These are phyloP conservation scores for Aspergillus hortae DNA, from an alignment of 2,329 filamentous ascomycete genomes.

Conservation along the genomic window DNA sequence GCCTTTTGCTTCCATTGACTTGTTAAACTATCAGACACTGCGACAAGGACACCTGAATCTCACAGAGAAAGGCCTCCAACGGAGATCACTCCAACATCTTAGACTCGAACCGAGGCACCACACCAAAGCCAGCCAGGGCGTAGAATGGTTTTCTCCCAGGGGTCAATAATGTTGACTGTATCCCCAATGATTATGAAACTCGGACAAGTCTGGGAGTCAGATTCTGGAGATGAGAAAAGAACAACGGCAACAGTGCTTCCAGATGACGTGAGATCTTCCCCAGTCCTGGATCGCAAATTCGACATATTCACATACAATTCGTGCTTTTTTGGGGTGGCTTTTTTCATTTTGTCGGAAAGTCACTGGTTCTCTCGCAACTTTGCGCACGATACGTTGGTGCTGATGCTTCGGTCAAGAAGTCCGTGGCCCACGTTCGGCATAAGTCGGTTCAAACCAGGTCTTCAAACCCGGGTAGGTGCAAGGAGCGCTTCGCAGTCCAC, in stretches of 20 bases:
- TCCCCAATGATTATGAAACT: constrained; percentile 18
- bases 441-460: constrained; percentile 19
- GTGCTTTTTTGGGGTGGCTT: not conserved
- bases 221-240: not conserved
- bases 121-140: constrained; percentile 22
- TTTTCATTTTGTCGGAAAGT: not conserved
- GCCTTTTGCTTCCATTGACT: not conserved
- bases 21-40: not conserved
- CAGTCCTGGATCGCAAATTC: constrained; percentile 1
- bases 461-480: constrained; percentile 24
- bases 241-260: not conserved
- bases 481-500: constrained; percentile 19
- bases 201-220: constrained; percentile 9
- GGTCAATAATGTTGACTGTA: constrained; percentile 16
- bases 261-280: not conserved
- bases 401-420: constrained; percentile 12
- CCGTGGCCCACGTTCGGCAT: constrained; percentile 16
- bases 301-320: not conserved
- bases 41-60: constrained; percentile 15
- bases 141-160: constrained; percentile 17
- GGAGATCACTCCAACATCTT: constrained; percentile 22
- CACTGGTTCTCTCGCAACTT: not conserved
- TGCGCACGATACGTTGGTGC: not conserved
- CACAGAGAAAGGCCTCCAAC: constrained; percentile 18
- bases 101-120: constrained; percentile 23